These are phyloP conservation scores for Poa annua DNA, from an alignment of 176 grass and related monocot genomes.

Conservation along the genomic window DNA sequence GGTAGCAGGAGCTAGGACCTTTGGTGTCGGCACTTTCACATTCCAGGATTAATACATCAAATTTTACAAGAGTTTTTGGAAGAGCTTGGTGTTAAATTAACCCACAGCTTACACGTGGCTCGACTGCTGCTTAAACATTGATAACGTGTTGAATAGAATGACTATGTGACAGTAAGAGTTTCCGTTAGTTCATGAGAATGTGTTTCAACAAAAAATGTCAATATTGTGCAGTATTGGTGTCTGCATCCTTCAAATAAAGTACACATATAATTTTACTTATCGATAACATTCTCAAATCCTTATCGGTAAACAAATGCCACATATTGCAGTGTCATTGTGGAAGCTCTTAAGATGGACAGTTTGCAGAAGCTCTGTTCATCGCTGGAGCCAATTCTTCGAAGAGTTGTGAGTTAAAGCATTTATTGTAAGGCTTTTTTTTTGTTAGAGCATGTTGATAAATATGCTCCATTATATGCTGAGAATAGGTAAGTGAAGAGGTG, in stretches of 20 bases:
- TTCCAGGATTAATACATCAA: neutral
- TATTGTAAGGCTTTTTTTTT: neutral
- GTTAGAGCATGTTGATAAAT: conserved; percentile 5
- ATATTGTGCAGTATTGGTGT: neutral
- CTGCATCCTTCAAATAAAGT: neutral
- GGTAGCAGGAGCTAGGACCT: conserved; percentile 5
- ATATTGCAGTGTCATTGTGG: conserved; percentile 93
- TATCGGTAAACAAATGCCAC: neutral
- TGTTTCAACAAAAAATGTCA: neutral
- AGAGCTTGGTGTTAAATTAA: neutral
- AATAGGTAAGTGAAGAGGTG: conserved; percentile 98
- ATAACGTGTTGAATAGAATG: conserved; percentile 12
- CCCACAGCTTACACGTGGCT: neutral
- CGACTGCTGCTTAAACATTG: neutral
- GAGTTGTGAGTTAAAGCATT: conserved; percentile 82
- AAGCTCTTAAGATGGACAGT: conserved; percentile 97
- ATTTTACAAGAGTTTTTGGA: neutral
- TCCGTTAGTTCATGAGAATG: conserved; percentile 3
- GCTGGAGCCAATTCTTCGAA: conserved; percentile 89
- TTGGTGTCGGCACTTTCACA: neutral
- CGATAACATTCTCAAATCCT: neutral
- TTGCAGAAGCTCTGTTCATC: conserved; percentile 97
- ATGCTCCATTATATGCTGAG: conserved; percentile 36
- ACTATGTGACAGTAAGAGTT: conserved; percentile 10
- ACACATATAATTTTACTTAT: conserved; percentile 6